Percentiles rank a stretch among this genome's conserved stretches.
phyloP scores from a whole-genome alignment of 2,329 filamentous ascomycete species.

The Alternaria triticimaculans region DNA sequence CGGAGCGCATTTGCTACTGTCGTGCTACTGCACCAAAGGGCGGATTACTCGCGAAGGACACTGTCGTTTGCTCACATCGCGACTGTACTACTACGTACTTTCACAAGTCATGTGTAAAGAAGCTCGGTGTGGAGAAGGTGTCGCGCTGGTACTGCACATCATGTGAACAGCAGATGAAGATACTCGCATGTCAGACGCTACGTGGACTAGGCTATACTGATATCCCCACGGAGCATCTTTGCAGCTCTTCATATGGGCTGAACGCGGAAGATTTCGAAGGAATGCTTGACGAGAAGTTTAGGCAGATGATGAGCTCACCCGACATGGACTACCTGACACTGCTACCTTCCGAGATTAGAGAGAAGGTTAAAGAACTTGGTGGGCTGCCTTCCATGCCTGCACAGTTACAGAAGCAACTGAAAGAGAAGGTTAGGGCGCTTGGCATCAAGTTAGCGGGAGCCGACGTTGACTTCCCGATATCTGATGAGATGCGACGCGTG shows the following conservation, averaged over 20 bases:
- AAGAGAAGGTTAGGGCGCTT: not conserved
- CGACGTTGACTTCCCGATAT: not conserved
- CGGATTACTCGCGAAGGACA: not conserved
- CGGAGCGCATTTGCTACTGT: conserved; percentile 31
- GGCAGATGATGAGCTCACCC: not conserved
- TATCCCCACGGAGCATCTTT: not conserved
- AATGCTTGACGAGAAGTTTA: not conserved
- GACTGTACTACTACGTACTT: conserved; percentile 27
- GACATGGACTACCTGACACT: not conserved
- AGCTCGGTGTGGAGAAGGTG: conserved; percentile 23
- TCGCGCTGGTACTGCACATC: conserved; percentile 34
- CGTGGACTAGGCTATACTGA: conserved; percentile 8
- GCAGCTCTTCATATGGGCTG: not conserved
- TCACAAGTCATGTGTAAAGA: conserved; percentile 32
- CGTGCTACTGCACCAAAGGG: not conserved
- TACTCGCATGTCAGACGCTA: conserved; percentile 12
- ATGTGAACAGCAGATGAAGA: conserved; percentile 28
- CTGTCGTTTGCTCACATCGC: conserved; percentile 24
- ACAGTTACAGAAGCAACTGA: not conserved
- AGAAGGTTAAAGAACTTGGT: not conserved
- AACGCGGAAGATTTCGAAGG: not conserved
- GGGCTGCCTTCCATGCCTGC: not conserved
- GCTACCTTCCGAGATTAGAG: not conserved
- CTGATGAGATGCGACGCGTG: not conserved
- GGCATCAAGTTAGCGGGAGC: not conserved